phyloP scores from a whole-genome alignment of 2,329 filamentous ascomycete species.

The Colletotrichum filicis region DNA sequence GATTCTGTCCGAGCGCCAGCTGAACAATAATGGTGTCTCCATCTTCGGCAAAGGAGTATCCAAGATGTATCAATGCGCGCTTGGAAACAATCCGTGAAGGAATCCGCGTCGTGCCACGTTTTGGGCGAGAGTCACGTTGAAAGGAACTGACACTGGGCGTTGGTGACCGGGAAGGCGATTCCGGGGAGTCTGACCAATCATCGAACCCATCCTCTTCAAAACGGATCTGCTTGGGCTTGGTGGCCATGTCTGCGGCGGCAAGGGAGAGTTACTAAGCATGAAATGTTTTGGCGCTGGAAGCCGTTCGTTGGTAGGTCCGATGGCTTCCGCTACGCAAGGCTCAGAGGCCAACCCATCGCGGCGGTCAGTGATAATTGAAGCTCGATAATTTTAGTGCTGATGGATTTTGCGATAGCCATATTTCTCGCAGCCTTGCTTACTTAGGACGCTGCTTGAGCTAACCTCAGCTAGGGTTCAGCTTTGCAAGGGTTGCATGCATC shows the following conservation, averaged over 20 bases:
- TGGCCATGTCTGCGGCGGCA: neutral
- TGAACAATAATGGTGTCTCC: slow-evolving; percentile 83
- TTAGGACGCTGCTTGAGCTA: neutral
- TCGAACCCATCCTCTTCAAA: slow-evolving; percentile 3
- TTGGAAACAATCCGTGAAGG: slow-evolving; percentile 83
- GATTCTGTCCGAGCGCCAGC: slow-evolving; percentile 85
- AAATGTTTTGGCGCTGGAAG: neutral
- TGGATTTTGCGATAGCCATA: neutral
- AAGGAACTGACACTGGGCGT: slow-evolving; percentile 7
- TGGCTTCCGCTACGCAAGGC: neutral
- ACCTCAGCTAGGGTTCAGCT: neutral
- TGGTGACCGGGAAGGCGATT: neutral
- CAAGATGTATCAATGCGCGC: slow-evolving; percentile 82
- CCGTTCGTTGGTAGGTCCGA: neutral
- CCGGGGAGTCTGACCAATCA: slow-evolving; percentile 1
- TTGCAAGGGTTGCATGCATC: neutral
- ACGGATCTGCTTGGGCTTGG: neutral
- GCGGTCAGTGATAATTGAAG: neutral
- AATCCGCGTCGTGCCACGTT: slow-evolving; percentile 90
- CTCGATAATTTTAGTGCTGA: neutral
- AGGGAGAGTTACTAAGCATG: neutral
- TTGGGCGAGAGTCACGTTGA: slow-evolving; percentile 54
- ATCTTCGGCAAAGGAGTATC: slow-evolving; percentile 89
- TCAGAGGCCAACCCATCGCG: neutral
- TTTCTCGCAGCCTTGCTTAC: neutral